A percentile compares a stretch with the other conserved stretches of the same genome.
Conservation (phyloP, 495 filamentous ascomycete species). For the Aspergillus nanangensis region DNA sequence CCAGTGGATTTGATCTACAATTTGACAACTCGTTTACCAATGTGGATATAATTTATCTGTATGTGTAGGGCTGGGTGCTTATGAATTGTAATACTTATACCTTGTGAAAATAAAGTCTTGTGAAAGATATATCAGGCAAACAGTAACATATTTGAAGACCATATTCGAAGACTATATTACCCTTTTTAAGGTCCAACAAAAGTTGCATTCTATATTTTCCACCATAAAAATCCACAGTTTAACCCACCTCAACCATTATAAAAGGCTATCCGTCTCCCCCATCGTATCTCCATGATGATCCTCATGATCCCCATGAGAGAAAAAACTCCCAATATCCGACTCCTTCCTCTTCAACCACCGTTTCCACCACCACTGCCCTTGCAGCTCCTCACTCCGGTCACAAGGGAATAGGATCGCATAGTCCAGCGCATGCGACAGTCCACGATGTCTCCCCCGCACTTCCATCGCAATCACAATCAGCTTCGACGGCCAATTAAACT, state of each 20-base stretch:
- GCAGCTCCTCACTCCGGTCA: constrained; percentile 34
- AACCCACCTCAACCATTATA: not conserved
- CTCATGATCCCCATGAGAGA: constrained; percentile 1
- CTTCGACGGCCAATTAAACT: constrained; percentile 74
- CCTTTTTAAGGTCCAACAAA: too few relatives aligned
- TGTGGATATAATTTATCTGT: too few relatives aligned
- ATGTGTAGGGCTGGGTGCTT: too few relatives aligned
- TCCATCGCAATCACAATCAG: constrained; percentile 85
- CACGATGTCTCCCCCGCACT: constrained; percentile 84
- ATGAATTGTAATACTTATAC: too few relatives aligned
- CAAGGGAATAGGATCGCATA: constrained; percentile 76
- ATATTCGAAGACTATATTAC: too few relatives aligned
- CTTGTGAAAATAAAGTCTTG: too few relatives aligned
- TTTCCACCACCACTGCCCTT: constrained; percentile 41
- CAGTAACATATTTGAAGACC: too few relatives aligned
- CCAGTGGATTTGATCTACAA: too few relatives aligned
- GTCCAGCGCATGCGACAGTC: constrained; percentile 84
- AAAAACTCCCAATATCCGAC: constrained; percentile 24
- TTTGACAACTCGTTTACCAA: too few relatives aligned
- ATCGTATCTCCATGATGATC: too few relatives aligned
- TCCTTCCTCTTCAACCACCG: constrained; percentile 35
- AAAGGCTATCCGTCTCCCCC: not conserved
- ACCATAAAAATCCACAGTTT: not conserved
- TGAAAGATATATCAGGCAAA: too few relatives aligned
- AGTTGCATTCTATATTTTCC: too few relatives aligned